Conservation (phyloP, 108 stramenopile species). For the Conticribra guillardii region DNA sequence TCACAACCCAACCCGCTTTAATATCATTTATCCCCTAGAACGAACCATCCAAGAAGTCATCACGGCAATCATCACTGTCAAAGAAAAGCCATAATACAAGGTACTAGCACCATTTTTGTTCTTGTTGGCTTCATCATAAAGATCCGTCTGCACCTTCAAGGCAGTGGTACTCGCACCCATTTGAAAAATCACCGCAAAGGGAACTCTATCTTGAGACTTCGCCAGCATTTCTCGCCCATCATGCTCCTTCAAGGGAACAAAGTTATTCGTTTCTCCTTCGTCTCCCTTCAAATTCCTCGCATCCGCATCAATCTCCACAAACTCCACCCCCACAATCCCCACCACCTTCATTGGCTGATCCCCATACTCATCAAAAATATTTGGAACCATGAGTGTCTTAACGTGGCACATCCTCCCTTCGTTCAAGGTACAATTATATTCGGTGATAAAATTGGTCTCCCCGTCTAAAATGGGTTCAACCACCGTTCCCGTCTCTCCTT, state of each 20-base stretch:
- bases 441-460: neutral
- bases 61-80: too few relatives aligned
- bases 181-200: neutral
- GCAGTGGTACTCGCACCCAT: neutral
- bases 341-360: neutral
- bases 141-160: neutral
- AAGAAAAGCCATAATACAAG: too few relatives aligned
- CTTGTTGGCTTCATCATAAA: too few relatives aligned
- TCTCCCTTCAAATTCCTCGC: neutral
- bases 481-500: neutral
- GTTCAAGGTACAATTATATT: neutral
- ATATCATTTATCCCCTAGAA: too few relatives aligned
- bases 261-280: neutral
- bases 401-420: neutral
- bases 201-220: neutral
- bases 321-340: neutral
- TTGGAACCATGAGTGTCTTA: neutral
- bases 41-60: too few relatives aligned
- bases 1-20: too few relatives aligned
- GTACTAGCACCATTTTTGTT: too few relatives aligned
- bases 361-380: neutral
- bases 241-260: neutral
- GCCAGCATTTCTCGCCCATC: neutral
- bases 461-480: neutral
- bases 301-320: neutral